Evolutionary conservation across 139 green algal species (phyloP).

Genomic region (Closterium sp.): DNA sequence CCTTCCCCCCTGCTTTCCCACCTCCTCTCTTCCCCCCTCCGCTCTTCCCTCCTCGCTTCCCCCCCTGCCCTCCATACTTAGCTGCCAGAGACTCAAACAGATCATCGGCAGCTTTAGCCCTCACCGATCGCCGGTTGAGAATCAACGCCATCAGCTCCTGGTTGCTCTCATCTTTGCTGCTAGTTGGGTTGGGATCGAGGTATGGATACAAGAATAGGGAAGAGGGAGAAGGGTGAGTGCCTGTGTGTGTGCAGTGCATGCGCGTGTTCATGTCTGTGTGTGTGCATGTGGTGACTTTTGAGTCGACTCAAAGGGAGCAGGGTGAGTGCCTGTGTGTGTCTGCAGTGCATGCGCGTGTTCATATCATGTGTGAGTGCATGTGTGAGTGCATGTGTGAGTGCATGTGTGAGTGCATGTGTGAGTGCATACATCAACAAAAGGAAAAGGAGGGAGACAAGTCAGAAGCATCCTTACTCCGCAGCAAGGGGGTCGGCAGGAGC

Average conservation of each 20-base stretch:
- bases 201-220: too few relatives aligned
- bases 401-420: too few relatives aligned
- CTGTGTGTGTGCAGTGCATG: neutral
- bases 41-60: neutral
- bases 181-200: neutral
- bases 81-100: slow-evolving; percentile 16
- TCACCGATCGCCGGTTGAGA: neutral
- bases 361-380: too few relatives aligned
- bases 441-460: too few relatives aligned
- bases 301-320: too few relatives aligned
- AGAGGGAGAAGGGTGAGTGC: neutral
- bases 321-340: too few relatives aligned
- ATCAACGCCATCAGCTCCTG: neutral
- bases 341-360: too few relatives aligned
- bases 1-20: neutral
- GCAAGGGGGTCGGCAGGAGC: neutral
- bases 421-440: too few relatives aligned
- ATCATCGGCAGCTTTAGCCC: neutral
- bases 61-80: slow-evolving; percentile 15
- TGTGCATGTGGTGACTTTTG: too few relatives aligned
- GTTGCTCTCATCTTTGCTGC: neutral
- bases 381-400: too few relatives aligned
- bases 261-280: too few relatives aligned
- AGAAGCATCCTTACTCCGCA: too few relatives aligned
- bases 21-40: neutral